Evolutionary conservation across 441 rosid genomes (phyloP), one percentile per base, ranked within the genome.

Genomic region (Populus hybrid): DNA sequence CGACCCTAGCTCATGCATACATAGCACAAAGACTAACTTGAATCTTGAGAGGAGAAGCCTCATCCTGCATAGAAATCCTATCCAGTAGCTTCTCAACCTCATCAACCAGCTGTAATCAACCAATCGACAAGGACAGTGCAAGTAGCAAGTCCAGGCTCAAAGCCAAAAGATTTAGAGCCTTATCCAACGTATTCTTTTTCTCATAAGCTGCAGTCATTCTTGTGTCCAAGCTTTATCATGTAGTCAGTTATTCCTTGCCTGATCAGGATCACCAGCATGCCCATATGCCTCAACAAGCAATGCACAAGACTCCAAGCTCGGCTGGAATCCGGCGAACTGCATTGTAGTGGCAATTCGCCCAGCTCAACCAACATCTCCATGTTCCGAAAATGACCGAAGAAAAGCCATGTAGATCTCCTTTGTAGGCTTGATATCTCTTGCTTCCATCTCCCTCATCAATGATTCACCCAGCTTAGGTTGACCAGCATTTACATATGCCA

Each of bases 11-110:
- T 78, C 84, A 83, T 2, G 94, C 80, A 78, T 95, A 92, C 93
- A 94, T 91, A 83, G 81, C 91, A 30, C 97, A 94, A 75, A 92
- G 91, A 85, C 92, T 89, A 74, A 90, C 87, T 42, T 90, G 97
- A 40, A 90, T 77, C 85, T 84, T 87, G 5, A 89, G 73, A 63
- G 93, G 86, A 78, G 94, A 92, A 67, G 86, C 90, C 83, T 92
- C 95, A n/a, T 97, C 97, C 78, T 61, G 89, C 84, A 84, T 87
- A 26, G 93, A 88, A 26, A 94, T 90, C 87, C 87, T 94, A 4
- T 78, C 86, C 84, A 90, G 59, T 36, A 90, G 82, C 81, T 90
- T 89, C 88, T 94, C 97, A 0, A 89, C 92, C 89, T 94, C 99
- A 36, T 94, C 97, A 64, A 91, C 76, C 82, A 94, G 81, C 83